Conservation (phyloP, 163 green algal genomes). For the Scenedesmus sp. region DNA sequence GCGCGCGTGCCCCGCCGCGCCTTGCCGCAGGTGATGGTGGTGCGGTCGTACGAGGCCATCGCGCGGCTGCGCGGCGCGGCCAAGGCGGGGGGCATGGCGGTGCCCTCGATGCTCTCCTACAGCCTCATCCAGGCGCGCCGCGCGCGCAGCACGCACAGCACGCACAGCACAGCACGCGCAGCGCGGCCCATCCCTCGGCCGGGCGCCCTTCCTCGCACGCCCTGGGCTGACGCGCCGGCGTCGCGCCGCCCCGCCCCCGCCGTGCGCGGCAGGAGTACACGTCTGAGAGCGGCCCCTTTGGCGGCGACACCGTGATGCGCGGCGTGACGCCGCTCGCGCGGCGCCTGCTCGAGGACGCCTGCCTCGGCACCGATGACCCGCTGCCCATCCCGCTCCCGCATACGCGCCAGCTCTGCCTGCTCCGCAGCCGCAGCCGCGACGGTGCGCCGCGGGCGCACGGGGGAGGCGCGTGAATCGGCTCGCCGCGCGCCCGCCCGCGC, state of each 20-base stretch:
- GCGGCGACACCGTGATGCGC: conserved; percentile 21
- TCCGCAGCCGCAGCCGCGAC: background rate
- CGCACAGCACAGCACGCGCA: background rate
- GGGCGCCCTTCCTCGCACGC: too few species aligned
- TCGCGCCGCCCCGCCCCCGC: background rate
- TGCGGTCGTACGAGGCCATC: conserved; percentile 55
- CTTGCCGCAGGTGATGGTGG: conserved; percentile 58
- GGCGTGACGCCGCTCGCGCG: conserved; percentile 43
- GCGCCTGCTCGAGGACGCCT: conserved; percentile 60
- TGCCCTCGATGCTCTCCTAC: conserved; percentile 69
- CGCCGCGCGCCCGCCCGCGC: background rate
- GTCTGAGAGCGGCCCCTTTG: background rate
- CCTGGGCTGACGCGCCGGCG: too few species aligned
- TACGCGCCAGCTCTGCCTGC: conserved; percentile 46
- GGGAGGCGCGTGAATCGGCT: background rate
- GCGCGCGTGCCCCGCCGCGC: too few species aligned
- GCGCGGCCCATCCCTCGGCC: background rate
- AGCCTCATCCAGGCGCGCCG: conserved; percentile 55
- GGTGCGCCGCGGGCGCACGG: too few species aligned
- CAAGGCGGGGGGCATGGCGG: conserved; percentile 9
- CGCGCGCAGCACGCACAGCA: conserved; percentile 5
- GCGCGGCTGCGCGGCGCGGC: conserved; percentile 52
- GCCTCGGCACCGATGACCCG: conserved; percentile 58
- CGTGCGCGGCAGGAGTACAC: conserved; percentile 1
- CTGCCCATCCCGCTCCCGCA: conserved; percentile 77